phyloP scores from a whole-genome alignment of 1,284 basidiomycete species.

The Microbotryum scabiosae region DNA sequence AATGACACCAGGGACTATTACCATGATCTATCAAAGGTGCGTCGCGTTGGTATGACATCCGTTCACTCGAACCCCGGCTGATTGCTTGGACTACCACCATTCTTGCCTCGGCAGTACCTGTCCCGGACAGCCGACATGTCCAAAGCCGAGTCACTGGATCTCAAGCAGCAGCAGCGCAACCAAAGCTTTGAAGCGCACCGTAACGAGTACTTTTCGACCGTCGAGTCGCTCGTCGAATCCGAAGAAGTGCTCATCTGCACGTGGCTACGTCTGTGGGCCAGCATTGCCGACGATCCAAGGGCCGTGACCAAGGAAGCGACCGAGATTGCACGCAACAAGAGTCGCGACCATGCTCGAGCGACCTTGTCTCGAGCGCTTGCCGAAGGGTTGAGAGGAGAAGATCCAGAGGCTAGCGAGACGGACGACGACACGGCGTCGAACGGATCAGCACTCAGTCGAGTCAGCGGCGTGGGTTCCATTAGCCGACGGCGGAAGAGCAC shows the following conservation, averaged over 20 bases:
- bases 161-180: constrained; percentile 33
- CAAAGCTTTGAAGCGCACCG: constrained; percentile 43
- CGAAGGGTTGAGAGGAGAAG: not conserved
- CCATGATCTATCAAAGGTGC: constrained; percentile 29
- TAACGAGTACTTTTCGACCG: constrained; percentile 41
- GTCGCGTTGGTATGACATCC: not conserved
- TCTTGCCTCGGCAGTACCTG: constrained; percentile 24
- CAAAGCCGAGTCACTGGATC: constrained; percentile 46
- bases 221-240: constrained; percentile 40
- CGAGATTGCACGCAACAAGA: not conserved
- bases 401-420: not conserved
- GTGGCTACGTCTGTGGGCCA: constrained; percentile 22
- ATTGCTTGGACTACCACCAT: not conserved
- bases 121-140: constrained; percentile 41
- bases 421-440: not conserved
- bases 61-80: no score
- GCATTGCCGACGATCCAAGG: not conserved
- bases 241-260: constrained; percentile 34
- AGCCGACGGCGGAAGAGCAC: no score
- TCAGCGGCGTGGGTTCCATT: no score
- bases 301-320: not conserved
- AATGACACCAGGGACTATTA: constrained; percentile 30
- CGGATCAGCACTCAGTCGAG: no score
- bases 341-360: not conserved
- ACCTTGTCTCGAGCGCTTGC: not conserved